Conservation (phyloP, 164 flowering plant species). For the Vitis amurensis region DNA sequence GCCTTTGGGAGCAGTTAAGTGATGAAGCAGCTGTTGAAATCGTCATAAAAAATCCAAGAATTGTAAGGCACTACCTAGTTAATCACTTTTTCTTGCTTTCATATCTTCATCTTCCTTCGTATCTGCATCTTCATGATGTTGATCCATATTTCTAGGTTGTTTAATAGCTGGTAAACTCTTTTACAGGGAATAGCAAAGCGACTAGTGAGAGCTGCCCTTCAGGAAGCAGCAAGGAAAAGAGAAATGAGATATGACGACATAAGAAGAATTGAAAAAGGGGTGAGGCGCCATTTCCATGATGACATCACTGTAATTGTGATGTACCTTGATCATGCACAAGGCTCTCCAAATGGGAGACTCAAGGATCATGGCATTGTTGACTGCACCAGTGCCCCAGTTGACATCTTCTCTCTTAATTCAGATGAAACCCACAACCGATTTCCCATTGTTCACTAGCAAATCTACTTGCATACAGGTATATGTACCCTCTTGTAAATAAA, state of each 20-base stretch:
- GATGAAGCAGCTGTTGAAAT: conserved; percentile 69
- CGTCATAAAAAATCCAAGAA: conserved; percentile 54
- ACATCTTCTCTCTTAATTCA: conserved; percentile 37
- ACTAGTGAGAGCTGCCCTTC: conserved; percentile 46
- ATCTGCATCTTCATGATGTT: background rate
- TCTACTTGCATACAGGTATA: too few species aligned
- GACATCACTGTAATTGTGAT: conserved; percentile 55
- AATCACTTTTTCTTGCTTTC: background rate
- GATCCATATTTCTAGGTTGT: background rate
- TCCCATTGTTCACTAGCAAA: too few species aligned
- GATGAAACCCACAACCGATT: conserved; percentile 4
- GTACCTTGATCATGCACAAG: conserved; percentile 33
- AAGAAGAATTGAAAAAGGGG: conserved; percentile 38
- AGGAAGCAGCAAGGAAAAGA: conserved; percentile 45
- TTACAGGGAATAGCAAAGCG: conserved; percentile 55
- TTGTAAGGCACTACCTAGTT: conserved; percentile 30
- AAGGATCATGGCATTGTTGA: conserved; percentile 7
- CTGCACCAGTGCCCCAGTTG: conserved; percentile 34
- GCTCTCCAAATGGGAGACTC: conserved; percentile 13
- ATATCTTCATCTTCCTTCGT: background rate
- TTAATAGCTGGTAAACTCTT: background rate
- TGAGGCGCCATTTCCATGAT: conserved; percentile 52
- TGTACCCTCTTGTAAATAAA: background rate
- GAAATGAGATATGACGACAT: conserved; percentile 44
- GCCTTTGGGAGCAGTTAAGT: conserved; percentile 80